A percentile compares a stretch with the other conserved stretches of the same genome.
Conservation (phyloP, 305 asterid species). For the Ilex paraguariensis region DNA sequence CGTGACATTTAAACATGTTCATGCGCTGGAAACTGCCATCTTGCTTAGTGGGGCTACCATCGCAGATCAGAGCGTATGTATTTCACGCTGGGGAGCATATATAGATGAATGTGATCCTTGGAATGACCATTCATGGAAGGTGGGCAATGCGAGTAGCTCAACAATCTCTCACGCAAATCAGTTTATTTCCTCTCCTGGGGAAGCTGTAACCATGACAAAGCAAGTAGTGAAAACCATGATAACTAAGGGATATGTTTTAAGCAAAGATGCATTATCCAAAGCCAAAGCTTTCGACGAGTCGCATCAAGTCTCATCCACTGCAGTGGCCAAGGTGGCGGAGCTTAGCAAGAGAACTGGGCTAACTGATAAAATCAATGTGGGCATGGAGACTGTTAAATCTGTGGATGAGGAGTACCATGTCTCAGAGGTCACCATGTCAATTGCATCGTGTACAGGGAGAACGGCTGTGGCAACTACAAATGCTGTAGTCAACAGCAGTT, state of each 20-base stretch:
- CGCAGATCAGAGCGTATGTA: constrained; percentile 17
- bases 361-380: constrained; percentile 39
- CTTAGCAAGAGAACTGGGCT: constrained; percentile 51
- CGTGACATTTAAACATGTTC: constrained; percentile 46
- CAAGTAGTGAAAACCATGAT: constrained; percentile 47
- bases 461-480: constrained; percentile 31
- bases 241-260: constrained; percentile 45
- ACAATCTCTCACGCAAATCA: constrained; percentile 23
- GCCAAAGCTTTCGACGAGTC: constrained; percentile 70
- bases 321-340: constrained; percentile 52
- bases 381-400: constrained; percentile 37
- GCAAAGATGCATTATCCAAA: constrained; percentile 52
- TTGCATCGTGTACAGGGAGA: constrained; percentile 35
- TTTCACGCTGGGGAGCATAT: constrained; percentile 18
- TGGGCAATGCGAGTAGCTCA: constrained; percentile 15
- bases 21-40: constrained; percentile 53
- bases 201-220: constrained; percentile 41
- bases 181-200: constrained; percentile 34
- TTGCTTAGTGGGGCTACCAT: constrained; percentile 40
- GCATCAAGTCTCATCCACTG: constrained; percentile 40
- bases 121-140: constrained; percentile 5
- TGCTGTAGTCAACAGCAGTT: constrained; percentile 44
- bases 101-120: constrained; percentile 13
- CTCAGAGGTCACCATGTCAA: constrained; percentile 23
- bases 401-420: constrained; percentile 48